Percentiles rank a stretch among this genome's conserved stretches.
These are phyloP conservation scores for Saraca asoca DNA, from an alignment of 331 rosid genomes.

Conservation along the genomic window DNA sequence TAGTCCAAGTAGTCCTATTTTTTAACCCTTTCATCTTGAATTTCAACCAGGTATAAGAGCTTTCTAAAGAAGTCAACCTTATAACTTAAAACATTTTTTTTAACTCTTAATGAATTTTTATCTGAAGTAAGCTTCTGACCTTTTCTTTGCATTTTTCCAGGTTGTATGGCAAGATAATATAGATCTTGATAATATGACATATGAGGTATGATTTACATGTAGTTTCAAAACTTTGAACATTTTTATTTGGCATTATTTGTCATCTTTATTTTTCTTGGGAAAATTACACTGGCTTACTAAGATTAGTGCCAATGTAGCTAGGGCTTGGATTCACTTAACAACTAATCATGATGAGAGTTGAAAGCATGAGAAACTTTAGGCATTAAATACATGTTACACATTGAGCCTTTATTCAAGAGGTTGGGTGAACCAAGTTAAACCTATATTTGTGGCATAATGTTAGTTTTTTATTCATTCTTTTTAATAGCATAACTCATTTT, in stretches of 20 bases:
- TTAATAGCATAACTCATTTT: neutral
- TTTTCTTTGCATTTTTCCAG: conserved; percentile 44
- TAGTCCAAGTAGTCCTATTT: no score
- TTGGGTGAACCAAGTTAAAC: conserved; percentile 13
- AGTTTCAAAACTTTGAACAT: neutral
- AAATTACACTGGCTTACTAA: conserved; percentile 3
- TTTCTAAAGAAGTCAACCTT: conserved; percentile 1
- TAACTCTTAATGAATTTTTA: neutral
- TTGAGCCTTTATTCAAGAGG: neutral
- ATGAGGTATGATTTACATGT: conserved; percentile 60
- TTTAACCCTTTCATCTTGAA: no score
- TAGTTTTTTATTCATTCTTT: neutral
- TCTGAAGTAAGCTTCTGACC: conserved; percentile 24
- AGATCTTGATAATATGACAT: conserved; percentile 92
- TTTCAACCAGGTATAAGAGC: no score
- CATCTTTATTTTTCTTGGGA: neutral
- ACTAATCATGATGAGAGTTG: neutral
- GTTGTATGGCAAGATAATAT: conserved; percentile 77
- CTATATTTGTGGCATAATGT: neutral
- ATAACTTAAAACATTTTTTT: neutral
- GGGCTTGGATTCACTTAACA: conserved; percentile 12
- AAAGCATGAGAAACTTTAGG: neutral
- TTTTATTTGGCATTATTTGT: neutral
- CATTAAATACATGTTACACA: neutral
- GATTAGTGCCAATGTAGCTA: neutral